These are phyloP conservation scores for Boletellus deceptivus DNA, from an alignment of 1,284 basidiomycete genomes.

Conservation along the genomic window DNA sequence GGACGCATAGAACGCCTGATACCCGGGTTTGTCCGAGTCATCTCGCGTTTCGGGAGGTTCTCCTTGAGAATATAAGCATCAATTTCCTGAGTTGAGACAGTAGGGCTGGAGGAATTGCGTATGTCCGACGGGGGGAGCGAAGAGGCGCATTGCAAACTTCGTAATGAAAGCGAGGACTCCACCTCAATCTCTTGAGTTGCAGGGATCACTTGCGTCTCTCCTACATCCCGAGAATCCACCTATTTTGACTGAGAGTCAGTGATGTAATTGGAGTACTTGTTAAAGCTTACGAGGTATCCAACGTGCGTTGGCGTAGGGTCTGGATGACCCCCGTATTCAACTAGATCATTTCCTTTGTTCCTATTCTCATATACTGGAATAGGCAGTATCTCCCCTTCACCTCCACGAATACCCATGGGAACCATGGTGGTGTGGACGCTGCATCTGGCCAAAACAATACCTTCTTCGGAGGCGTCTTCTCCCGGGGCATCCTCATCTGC, in stretches of 20 bases:
- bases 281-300: slow-evolving; percentile 49
- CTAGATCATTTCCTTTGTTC: slow-evolving; percentile 30
- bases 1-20: slow-evolving; percentile 28
- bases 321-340: slow-evolving; percentile 49
- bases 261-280: not conserved
- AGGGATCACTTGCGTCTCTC: slow-evolving; percentile 44
- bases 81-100: slow-evolving; percentile 28
- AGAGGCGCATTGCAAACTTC: slow-evolving; percentile 6
- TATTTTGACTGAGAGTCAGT: slow-evolving; percentile 10
- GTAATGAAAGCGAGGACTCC: slow-evolving; percentile 19
- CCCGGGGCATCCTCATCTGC: slow-evolving; percentile 48
- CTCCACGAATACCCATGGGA: slow-evolving; percentile 50
- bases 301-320: slow-evolving; percentile 56
- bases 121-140: slow-evolving; percentile 43
- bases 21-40: slow-evolving; percentile 34
- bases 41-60: slow-evolving; percentile 31
- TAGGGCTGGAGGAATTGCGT: slow-evolving; percentile 21
- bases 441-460: slow-evolving; percentile 35
- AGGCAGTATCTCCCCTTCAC: slow-evolving; percentile 43
- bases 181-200: slow-evolving; percentile 34
- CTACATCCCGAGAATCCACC: slow-evolving; percentile 30
- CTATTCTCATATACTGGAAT: slow-evolving; percentile 28
- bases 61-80: slow-evolving; percentile 46
- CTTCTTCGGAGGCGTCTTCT: slow-evolving; percentile 48
- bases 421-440: slow-evolving; percentile 20